Percentiles rank a stretch among this genome's conserved stretches.
Evolutionary conservation across 306 rosid species (phyloP).

Genomic region (Prunus mongolica): DNA sequence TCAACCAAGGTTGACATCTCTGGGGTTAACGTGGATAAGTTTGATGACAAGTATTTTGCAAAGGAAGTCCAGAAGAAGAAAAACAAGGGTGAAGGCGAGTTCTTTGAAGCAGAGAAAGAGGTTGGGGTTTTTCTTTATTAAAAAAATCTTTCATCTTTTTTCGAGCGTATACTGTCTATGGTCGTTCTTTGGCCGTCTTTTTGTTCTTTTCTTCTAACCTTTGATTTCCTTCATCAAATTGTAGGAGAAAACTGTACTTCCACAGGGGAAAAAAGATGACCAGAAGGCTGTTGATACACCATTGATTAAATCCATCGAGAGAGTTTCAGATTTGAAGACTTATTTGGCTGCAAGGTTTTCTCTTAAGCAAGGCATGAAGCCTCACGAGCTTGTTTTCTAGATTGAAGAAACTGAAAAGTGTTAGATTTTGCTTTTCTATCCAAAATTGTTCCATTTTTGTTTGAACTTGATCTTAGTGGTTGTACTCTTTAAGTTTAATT

Average conservation of each 20-base stretch:
- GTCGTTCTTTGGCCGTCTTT: not conserved
- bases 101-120: slow-evolving; percentile 63
- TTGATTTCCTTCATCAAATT: slow-evolving; percentile 1
- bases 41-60: slow-evolving; percentile 55
- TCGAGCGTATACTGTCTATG: not conserved
- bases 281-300: slow-evolving; percentile 55
- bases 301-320: slow-evolving; percentile 44
- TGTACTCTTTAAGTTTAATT: not conserved
- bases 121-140: slow-evolving; percentile 15
- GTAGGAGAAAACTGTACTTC: slow-evolving; percentile 56
- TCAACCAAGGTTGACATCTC: slow-evolving; percentile 63
- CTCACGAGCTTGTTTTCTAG: slow-evolving; percentile 58
- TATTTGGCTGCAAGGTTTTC: slow-evolving; percentile 69
- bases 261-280: slow-evolving; percentile 68
- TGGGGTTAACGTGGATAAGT: slow-evolving; percentile 40
- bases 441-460: not conserved
- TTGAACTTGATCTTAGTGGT: not conserved
- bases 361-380: slow-evolving; percentile 59
- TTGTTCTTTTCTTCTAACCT: not conserved
- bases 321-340: slow-evolving; percentile 53
- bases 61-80: slow-evolving; percentile 54
- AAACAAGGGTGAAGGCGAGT: slow-evolving; percentile 56
- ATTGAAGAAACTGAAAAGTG: not conserved
- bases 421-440: not conserved
- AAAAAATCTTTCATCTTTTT: not conserved